Percentiles rank a stretch among this genome's conserved stretches.
Conservation (phyloP, 2,329 filamentous ascomycete species). For the Colletotrichum karsti region DNA sequence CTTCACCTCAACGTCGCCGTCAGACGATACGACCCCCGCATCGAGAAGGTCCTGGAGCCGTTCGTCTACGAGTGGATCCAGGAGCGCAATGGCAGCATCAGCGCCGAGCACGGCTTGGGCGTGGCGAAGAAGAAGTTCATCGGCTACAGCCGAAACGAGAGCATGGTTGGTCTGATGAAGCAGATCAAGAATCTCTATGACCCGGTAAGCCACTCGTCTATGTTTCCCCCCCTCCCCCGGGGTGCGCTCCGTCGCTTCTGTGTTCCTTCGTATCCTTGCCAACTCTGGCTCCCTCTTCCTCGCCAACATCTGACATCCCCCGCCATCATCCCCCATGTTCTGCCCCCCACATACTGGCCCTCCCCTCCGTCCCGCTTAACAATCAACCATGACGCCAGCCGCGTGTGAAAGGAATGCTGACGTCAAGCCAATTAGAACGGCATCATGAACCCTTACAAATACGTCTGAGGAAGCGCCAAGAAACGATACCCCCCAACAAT, state of each 20-base stretch:
- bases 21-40: constrained; percentile 82
- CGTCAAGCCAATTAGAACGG: constrained; percentile 71
- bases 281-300: background rate
- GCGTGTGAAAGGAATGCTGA: constrained; percentile 27
- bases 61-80: constrained; percentile 98
- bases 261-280: constrained; percentile 4
- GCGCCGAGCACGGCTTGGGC: constrained; percentile 93
- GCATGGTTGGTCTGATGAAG: constrained; percentile 91
- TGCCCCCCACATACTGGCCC: constrained; percentile 13
- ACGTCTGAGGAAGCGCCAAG: constrained; percentile 64
- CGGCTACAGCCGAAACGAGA: constrained; percentile 89
- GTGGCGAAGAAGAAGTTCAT: constrained; percentile 96
- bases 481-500: constrained; percentile 9
- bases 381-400: constrained; percentile 14
- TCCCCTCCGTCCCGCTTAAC: background rate
- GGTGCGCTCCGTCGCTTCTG: background rate
- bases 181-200: constrained; percentile 95
- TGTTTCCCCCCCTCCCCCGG: background rate
- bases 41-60: constrained; percentile 89
- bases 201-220: constrained; percentile 69
- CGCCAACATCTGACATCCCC: background rate
- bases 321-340: background rate
- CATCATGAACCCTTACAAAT: constrained; percentile 99
- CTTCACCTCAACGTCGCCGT: constrained; percentile 91
- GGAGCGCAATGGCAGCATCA: constrained; percentile 89